Base-by-base conservation (phyloP, 768 basidiomycete species). In the Podaxis sp. region DNA sequence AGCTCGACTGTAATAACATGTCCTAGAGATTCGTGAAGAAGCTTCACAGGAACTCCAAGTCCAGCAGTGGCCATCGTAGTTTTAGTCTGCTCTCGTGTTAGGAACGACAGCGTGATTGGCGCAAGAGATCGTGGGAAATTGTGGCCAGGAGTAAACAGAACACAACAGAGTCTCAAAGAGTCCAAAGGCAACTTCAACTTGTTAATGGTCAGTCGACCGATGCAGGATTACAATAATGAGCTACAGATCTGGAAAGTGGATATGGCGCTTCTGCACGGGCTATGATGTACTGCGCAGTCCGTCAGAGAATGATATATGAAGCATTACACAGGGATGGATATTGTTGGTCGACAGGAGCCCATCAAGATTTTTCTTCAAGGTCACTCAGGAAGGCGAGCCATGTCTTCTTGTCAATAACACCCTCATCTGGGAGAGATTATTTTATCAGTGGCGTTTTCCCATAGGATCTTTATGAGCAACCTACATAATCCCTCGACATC, bases 1-100 rank as follows among this genome's bases (percentile, higher is more conserved):
- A 98, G 85, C 75, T 99, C 97, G n/a, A 96, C 94, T 4, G 96
- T 98, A 66, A 99, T 91, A 60, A 98, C 81, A 71, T 99, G 97
- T 22, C 97, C 97, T 30, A 99, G 81, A 60, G 93, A 92, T 80
- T 99, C 97, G 72, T 99, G 96, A 49, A 99, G 82, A 55, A 99
- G 86, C 76, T 99, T 99, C 66, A 97, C 91, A 64, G 96, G 96
- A 62, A 98, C 92, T 74, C 96, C 96, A 64, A 97, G 84, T 66
- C 93, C 87, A 73, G 87, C 73, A 66, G 69, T 82, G 48, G 80
- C 76, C 82, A 83, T 84, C 60, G 72, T 78, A 37, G 69, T 72
- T 65, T 68, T 64, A 30, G 49, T 50, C 22, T 28, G 26, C 49
- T 24, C 10, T 50, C 49, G 10, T 24, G 22, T 44, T 50, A 2